Conservation (phyloP, 2,329 filamentous ascomycete species). For the Pestalotiopsis sp. region DNA sequence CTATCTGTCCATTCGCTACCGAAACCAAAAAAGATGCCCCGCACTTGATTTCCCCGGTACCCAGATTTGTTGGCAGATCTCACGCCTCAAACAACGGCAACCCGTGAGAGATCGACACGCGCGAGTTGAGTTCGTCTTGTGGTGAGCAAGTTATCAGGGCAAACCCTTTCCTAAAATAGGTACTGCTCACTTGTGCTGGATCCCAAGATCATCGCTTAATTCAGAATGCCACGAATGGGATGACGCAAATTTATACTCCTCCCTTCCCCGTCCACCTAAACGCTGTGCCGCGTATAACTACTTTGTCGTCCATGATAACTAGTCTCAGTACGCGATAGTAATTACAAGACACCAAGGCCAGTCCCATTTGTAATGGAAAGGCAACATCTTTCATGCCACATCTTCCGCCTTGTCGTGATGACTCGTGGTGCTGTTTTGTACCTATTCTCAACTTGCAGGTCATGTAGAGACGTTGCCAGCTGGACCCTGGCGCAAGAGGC, state of each 20-base stretch:
- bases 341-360: too few relatives aligned
- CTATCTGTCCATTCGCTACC: not conserved
- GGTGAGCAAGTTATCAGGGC: not conserved
- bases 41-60: not conserved
- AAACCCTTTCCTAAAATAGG: not conserved
- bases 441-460: not conserved
- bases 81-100: not conserved
- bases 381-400: not conserved
- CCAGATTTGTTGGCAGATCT: conserved; percentile 7
- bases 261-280: not conserved
- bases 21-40: not conserved
- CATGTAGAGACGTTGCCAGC: not conserved
- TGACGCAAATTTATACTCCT: not conserved
- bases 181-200: too few relatives aligned
- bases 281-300: not conserved
- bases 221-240: not conserved
- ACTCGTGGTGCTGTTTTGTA: not conserved
- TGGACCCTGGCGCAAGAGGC: not conserved
- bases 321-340: not conserved
- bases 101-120: conserved; percentile 1
- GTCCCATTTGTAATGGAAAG: too few relatives aligned
- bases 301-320: not conserved
- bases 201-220: not conserved
- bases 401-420: not conserved
- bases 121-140: not conserved